Conservation (phyloP, 352 stramenopile species). For the Globisporangium heterothallicum region DNA sequence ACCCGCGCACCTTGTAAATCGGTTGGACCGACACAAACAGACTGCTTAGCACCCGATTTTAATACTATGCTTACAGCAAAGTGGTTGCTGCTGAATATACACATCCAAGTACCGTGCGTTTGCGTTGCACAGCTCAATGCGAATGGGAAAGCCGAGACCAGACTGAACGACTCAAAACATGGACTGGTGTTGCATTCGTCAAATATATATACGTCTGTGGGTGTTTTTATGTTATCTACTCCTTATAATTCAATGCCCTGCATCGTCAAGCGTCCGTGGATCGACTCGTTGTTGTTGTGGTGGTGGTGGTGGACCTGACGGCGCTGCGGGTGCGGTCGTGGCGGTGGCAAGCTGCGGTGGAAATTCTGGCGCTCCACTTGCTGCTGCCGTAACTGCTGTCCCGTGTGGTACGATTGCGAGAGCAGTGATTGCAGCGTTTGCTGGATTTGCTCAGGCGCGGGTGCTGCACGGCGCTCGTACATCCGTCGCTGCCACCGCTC, state of each 20-base stretch:
- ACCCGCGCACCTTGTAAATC: conserved; percentile 12
- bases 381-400: conserved; percentile 44
- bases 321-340: neutral
- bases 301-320: neutral
- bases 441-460: conserved; percentile 27
- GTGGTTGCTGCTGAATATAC: neutral
- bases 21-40: neutral
- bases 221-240: neutral
- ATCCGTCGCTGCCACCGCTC: conserved; percentile 33
- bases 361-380: conserved; percentile 15
- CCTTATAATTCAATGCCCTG: conserved; percentile 14
- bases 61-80: neutral
- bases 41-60: neutral
- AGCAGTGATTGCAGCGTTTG: conserved; percentile 41
- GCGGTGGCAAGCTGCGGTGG: neutral
- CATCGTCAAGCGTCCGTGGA: conserved; percentile 11
- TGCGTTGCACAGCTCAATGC: neutral
- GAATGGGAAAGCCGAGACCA: neutral
- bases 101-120: neutral
- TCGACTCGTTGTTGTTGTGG: conserved; percentile 3
- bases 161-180: neutral
- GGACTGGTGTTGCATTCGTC: neutral
- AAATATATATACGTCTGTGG: neutral
- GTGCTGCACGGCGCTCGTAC: conserved; percentile 15
- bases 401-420: conserved; percentile 47